Evolutionary conservation across 164 flowering plant genomes (phyloP).

Genomic region (Aristolochia fimbriata): DNA sequence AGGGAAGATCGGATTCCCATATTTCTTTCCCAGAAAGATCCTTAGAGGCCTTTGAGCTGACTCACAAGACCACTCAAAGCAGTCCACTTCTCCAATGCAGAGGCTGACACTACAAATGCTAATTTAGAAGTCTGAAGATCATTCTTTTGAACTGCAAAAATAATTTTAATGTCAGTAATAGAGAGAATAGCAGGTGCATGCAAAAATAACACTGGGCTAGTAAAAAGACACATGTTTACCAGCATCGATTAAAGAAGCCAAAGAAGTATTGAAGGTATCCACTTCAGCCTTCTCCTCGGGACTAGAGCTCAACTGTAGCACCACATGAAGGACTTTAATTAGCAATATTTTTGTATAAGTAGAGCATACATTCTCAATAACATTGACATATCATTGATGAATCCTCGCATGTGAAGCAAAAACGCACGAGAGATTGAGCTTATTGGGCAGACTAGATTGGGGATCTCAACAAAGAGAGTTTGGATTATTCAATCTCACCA

Average conservation of each 20-base stretch:
- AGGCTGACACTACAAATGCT: constrained; percentile 13
- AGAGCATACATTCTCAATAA: no score
- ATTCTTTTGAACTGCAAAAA: constrained; percentile 8
- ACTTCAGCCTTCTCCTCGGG: constrained; percentile 11
- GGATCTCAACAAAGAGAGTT: no score
- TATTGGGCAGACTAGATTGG: no score
- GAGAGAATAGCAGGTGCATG: background rate
- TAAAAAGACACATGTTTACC: constrained; percentile 1
- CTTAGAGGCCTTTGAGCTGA: constrained; percentile 16
- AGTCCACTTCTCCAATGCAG: constrained; percentile 16
- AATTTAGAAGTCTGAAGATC: constrained; percentile 11
- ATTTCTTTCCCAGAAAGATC: no score
- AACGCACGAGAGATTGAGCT: no score
- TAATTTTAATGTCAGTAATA: background rate
- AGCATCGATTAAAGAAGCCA: constrained; percentile 11
- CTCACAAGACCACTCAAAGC: constrained; percentile 9
- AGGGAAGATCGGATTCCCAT: background rate
- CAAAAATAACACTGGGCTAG: background rate
- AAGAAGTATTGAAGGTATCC: constrained; percentile 8
- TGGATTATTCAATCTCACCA: no score
- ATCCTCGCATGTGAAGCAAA: no score
- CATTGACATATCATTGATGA: no score
- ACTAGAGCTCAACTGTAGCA: constrained; percentile 12
- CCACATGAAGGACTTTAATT: background rate
- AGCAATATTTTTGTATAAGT: no score